Conservation (phyloP, 768 basidiomycete species). For the Mycena crocata region DNA sequence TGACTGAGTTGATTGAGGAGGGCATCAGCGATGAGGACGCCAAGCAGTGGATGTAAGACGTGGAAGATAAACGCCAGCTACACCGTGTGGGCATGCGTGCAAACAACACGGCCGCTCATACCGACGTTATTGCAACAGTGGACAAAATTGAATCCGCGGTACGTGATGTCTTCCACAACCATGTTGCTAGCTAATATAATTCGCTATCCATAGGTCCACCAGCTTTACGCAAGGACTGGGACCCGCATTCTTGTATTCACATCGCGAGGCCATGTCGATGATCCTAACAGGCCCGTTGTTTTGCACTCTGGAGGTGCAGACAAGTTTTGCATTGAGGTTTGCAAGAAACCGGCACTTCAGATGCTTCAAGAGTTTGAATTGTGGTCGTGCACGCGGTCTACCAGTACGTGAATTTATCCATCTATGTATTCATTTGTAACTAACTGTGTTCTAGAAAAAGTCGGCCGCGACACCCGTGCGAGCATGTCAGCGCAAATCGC, state of each 20-base stretch:
- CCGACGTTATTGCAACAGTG: no score
- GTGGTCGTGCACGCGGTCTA: background rate
- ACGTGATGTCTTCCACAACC: no score
- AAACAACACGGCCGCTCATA: no score
- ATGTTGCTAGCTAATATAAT: no score
- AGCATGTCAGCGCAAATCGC: background rate
- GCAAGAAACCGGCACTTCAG: background rate
- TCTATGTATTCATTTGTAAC: background rate
- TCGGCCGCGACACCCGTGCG: background rate
- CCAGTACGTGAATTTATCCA: background rate
- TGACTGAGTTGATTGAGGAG: no score
- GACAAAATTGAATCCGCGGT: no score
- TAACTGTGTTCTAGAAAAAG: background rate
- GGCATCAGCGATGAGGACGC: no score
- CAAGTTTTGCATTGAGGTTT: background rate
- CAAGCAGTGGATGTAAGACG: no score
- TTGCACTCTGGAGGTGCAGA: background rate
- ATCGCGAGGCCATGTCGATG: background rate
- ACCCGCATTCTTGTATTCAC: background rate
- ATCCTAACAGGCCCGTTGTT: background rate
- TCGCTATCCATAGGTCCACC: no score
- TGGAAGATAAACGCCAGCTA: no score
- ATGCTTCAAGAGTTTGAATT: background rate
- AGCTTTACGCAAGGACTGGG: background rate
- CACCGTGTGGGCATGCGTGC: no score